Evolutionary conservation across 176 grass and related monocot species (phyloP).

Genomic region (Musa itinerans): DNA sequence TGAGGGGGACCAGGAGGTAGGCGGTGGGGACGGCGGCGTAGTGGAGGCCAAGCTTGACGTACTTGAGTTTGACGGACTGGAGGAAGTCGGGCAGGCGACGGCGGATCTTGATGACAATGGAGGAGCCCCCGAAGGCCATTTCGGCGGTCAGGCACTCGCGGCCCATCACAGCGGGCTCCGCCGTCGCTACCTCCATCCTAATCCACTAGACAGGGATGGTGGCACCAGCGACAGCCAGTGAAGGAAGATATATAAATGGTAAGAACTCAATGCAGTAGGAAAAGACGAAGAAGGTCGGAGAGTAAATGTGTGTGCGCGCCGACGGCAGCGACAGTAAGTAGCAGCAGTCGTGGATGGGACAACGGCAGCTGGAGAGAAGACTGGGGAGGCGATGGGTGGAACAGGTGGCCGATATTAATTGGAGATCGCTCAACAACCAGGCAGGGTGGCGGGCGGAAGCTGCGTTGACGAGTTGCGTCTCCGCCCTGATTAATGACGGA

Average conservation of each 20-base stretch:
- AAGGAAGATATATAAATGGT: too few species aligned
- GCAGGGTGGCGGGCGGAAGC: too few species aligned
- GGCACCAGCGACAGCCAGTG: too few species aligned
- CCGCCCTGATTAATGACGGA: too few species aligned
- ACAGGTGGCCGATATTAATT: neutral
- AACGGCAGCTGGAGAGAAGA: too few species aligned
- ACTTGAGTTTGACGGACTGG: slow-evolving; percentile 66
- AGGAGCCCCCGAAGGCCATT: slow-evolving; percentile 24
- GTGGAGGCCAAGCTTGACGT: slow-evolving; percentile 53
- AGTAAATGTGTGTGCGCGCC: neutral
- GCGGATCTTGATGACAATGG: slow-evolving; percentile 58
- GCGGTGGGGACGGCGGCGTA: slow-evolving; percentile 43
- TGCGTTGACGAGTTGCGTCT: too few species aligned
- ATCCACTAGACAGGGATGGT: too few species aligned
- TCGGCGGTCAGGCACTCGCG: slow-evolving; percentile 60
- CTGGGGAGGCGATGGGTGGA: neutral
- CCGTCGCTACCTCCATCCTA: slow-evolving; percentile 18
- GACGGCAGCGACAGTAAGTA: too few species aligned
- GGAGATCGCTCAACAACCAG: neutral
- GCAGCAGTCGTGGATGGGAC: too few species aligned
- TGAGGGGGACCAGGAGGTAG: slow-evolving; percentile 28
- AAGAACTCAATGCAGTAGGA: neutral
- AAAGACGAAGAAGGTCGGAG: neutral
- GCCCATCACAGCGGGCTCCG: slow-evolving; percentile 40
- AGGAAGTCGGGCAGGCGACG: slow-evolving; percentile 64